Base-by-base conservation (phyloP, 495 filamentous ascomycete species). In the Tuber brumale region DNA sequence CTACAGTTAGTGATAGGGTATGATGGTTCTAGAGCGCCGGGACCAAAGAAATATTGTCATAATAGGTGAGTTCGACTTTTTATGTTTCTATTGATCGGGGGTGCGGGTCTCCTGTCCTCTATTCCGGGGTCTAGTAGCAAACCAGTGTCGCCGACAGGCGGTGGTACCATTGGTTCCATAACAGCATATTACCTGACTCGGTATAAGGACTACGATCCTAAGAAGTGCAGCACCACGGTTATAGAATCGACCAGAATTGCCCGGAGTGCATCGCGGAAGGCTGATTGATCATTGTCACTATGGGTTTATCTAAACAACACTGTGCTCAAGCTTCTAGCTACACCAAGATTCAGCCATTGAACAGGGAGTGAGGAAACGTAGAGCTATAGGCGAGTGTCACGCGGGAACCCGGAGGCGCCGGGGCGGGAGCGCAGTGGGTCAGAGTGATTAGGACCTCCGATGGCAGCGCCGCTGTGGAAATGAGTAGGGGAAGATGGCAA, bases 141-240 rank as follows among this genome's bases (percentile, higher is more conserved):
- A 74, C 69, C 72, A 39, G 72, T 44, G 57, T 46, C 14, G 27
- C 41, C 75, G 75, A 42, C 74, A 94, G 95, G 95, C 79, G 95
- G 95, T 80, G 95, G 95, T 82, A 94, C 98, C 74, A 97, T 99
- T 81, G 95, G 95, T 80, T 92, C 90, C 84, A 95, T 93, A 74
- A 93, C 93, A 21, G 95, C 95, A 72, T 99, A 99, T 84, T 98
- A 92, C 83, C 86, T 99, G 19, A 95, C 94, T 2, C 91, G 93
- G 76, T 95, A 99, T 84, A 92, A 93, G 18, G 89, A 89, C 37
- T 99, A 91, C 85, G 88, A 95, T 83, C 89, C 92, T 35, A 83
- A 87, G 9, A 87, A 89, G 46, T 92, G 97, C 82, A 91, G 86
- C 72, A 90, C 98, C 77, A 97, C 92, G 19, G 89, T 99, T 45